Conservation (phyloP, 106 monocot species). For the Phalaenopsis aphrodite region DNA sequence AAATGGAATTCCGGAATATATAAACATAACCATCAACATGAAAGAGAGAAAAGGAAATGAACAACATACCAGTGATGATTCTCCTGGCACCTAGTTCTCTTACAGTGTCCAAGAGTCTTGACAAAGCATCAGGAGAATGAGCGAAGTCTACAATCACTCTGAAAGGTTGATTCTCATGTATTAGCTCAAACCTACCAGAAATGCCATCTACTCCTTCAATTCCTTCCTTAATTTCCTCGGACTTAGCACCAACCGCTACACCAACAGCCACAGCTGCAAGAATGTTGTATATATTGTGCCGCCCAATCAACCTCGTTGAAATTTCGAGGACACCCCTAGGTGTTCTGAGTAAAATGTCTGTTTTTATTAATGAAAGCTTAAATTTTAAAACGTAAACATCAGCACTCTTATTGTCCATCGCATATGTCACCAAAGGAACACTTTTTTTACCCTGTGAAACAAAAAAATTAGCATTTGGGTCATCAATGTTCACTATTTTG, state of each 20-base stretch:
- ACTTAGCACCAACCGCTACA: conserved; percentile 6
- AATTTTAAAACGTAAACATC: conserved; percentile 18
- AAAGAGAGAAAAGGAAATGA: not conserved
- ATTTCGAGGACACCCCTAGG: conserved; percentile 20
- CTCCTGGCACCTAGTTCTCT: conserved; percentile 27
- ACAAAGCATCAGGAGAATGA: conserved; percentile 33
- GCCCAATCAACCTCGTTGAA: conserved; percentile 25
- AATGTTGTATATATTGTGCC: conserved; percentile 26
- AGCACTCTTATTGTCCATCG: conserved; percentile 20
- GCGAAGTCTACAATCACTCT: conserved; percentile 28
- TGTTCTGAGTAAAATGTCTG: conserved; percentile 13
- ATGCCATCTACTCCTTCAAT: conserved; percentile 20
- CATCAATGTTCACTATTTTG: conserved; percentile 25
- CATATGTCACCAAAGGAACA: conserved; percentile 22
- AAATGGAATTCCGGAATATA: not conserved
- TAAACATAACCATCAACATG: not conserved
- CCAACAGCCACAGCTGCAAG: conserved; percentile 31
- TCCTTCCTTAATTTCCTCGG: conserved; percentile 21
- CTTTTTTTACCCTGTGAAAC: conserved; percentile 9
- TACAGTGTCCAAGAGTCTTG: conserved; percentile 27
- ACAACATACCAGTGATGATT: conserved; percentile 33
- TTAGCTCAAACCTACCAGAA: conserved; percentile 25
- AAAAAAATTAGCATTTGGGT: conserved; percentile 19
- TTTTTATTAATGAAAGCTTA: conserved; percentile 15
- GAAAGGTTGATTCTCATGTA: conserved; percentile 24